phyloP scores from a whole-genome alignment of 1,139 yeast species.

The Geotrichum aggregatum region DNA sequence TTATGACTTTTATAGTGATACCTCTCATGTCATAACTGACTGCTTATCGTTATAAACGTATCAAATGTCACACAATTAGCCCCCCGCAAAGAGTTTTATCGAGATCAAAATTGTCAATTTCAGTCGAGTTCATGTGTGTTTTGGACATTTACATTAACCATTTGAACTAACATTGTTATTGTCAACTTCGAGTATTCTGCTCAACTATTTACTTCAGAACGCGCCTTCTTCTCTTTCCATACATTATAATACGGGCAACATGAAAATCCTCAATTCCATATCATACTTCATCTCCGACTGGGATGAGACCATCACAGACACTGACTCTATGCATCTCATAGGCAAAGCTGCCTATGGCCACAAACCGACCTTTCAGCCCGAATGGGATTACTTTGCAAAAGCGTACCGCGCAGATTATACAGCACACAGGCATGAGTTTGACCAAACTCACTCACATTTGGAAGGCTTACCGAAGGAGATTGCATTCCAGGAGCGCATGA shows the following conservation, averaged over 20 bases:
- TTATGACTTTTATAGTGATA: no score
- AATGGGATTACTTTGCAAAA: constrained; percentile 47
- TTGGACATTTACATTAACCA: no score
- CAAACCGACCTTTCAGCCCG: constrained; percentile 42
- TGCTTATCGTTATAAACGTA: neutral
- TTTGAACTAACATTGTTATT: no score
- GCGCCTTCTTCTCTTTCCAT: no score
- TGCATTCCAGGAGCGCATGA: constrained; percentile 46
- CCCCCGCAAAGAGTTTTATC: no score
- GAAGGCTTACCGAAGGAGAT: constrained; percentile 38
- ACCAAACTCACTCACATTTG: constrained; percentile 7
- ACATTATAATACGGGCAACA: no score
- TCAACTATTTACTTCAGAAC: no score
- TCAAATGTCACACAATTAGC: no score
- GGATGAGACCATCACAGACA: constrained; percentile 64
- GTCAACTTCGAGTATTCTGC: no score
- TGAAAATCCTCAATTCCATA: constrained; percentile 18
- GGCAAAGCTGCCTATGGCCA: constrained; percentile 49
- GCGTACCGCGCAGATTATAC: constrained; percentile 44
- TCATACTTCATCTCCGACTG: constrained; percentile 50
- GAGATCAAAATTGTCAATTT: no score
- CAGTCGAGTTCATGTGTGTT: no score
- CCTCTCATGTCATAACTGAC: no score
- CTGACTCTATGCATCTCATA: constrained; percentile 54
- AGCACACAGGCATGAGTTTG: constrained; percentile 20